Base-by-base conservation (phyloP, 495 filamentous ascomycete genomes). In the Penicillium paxilli region DNA sequence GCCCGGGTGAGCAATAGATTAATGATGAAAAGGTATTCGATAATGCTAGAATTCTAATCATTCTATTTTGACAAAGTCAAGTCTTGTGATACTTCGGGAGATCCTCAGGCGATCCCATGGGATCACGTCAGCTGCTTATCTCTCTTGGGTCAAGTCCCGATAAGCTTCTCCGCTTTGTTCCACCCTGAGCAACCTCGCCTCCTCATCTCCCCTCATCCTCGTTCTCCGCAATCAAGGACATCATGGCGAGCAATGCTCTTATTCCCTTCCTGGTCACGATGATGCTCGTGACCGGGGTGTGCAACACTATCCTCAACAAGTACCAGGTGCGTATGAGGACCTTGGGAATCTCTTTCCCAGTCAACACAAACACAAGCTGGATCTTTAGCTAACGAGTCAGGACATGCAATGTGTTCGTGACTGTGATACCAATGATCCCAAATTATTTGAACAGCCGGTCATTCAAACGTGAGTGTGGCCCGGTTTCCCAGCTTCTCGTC, bases 241-340 rank as follows among this genome's bases (percentile, higher is more conserved):
- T 41, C 47, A 86, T 87, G 83, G 77, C 70, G 35, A 74, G 64
- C 51, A 83, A 80, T 62, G 83, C 85, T 8, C 57, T 87, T 25
- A 83, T 96, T 58, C 91, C 90, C 5, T 81, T 96, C 59, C 79
- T 96, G 56, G 89, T 97, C 64, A 86, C 80, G 54, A 94, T 96
- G 90, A 96, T 97, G 92, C 79, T 97, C 64, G 63, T 86, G 63
- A 90, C 87, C 24, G 94, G 94, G 35, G 92, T 97, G 44, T 96
- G 91, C 80, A 98, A 98, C 65, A 98, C 94, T 2, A 84, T 98
- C 50, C 78, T 98, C 62, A 96, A 94, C 59, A 98, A 98, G 60
- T 96, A 92, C 60, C 94, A 98, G 73, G 91, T 91, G 65, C 9
- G 55, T 30, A 5, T 22, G 7, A 5, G 42, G 4, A 16, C 26